Evolutionary conservation across 2,329 filamentous ascomycete species (phyloP).

Genomic region (Teratosphaeria viscida): DNA sequence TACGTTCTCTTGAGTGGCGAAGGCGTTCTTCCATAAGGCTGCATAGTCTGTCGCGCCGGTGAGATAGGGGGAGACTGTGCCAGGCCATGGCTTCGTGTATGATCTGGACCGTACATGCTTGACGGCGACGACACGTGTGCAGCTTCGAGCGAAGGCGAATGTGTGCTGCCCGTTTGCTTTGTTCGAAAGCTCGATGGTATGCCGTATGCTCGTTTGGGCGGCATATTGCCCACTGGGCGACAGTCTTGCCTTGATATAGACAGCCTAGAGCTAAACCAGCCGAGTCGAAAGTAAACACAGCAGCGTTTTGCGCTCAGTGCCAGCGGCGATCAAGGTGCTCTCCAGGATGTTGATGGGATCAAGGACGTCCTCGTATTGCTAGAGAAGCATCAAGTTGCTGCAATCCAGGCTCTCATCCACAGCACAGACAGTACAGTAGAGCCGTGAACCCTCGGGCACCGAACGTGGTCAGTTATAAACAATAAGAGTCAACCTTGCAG

Average conservation of each 20-base stretch:
- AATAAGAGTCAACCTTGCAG: not conserved
- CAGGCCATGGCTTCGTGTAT: not conserved
- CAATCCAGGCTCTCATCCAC: not conserved
- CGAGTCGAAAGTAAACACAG: not conserved
- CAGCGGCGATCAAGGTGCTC: not conserved
- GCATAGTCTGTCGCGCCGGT: not conserved
- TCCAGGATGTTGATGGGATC: not conserved
- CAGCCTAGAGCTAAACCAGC: not conserved
- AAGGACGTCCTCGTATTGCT: not conserved
- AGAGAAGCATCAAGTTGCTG: not conserved
- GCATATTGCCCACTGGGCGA: not conserved
- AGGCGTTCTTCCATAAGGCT: not conserved
- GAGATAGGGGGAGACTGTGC: not conserved
- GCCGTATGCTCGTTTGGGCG: not conserved
- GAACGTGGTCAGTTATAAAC: no score
- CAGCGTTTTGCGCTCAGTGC: not conserved
- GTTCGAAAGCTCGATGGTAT: not conserved
- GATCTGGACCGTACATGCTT: not conserved
- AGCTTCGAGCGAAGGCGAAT: not conserved
- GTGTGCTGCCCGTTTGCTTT: not conserved
- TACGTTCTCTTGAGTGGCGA: not conserved
- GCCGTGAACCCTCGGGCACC: no score
- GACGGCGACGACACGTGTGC: not conserved
- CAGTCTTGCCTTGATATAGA: not conserved
- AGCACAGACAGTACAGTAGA: no score